Base-by-base conservation (phyloP, 2,329 filamentous ascomycete genomes). In the Monosporascus sp. region DNA sequence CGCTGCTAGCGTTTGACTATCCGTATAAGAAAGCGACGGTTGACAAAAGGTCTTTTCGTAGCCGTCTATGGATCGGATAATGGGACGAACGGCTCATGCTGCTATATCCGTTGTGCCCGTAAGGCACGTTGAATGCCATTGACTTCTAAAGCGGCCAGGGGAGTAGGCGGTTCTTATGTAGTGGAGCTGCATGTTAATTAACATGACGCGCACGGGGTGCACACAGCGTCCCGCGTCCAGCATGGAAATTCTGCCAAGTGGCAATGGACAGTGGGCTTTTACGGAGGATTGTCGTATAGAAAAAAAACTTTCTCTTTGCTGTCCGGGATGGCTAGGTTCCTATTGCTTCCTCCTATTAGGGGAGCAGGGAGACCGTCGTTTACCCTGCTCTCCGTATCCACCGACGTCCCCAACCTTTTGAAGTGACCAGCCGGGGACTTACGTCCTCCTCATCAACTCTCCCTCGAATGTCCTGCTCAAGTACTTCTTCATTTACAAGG, bases 401-500 rank as follows among this genome's bases (percentile, higher is more conserved):
- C 31, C 9, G 5, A 35, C 31, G 9, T 35, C 31, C 5, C 5
- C 11, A 35, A 35, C 11, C 5, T 14, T 5, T 35, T 35, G 31
- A 35, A 11, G 31, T 14, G 11, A 35, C 11, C 83, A 80, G 1
- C 88, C 90, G 0, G 90, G 88, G 1, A 87, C 92, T 1, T 95
- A 92, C 65, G 89, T 91, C 9, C 81, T 96, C 1, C 71, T 96
- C 2, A 78, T 96, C 58, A 92, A 89, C 18, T 91, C 91, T 0
- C 91, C 91, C 0, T 72, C 95, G 26, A 95, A 94, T 65, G 87
- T 85, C 0, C 74, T 89, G 24, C 77, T 96, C 68, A 94, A 96
- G 69, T 96, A 82, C 60, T 70, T 92, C 28, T 88, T 94, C 69
- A 82, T 93, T 58, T 86, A 95, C 65, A 84, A 77, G 0, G 77